Percentiles rank a stretch among this genome's conserved stretches.
Evolutionary conservation across 2,329 filamentous ascomycete genomes (phyloP).

Genomic region (Diaporthe longicolla): DNA sequence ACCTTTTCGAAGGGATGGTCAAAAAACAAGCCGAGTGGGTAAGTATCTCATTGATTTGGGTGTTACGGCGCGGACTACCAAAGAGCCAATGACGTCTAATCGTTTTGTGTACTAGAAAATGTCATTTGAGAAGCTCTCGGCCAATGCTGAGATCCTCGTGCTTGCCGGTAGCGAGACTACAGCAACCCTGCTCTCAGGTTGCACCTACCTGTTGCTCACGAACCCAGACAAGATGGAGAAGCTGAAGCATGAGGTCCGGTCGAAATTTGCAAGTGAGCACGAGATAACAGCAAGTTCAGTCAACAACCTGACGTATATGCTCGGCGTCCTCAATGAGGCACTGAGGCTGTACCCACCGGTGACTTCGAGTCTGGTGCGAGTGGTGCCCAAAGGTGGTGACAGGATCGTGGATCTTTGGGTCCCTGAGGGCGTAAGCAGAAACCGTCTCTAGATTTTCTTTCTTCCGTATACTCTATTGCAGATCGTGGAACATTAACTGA

Average conservation of each 20-base stretch:
- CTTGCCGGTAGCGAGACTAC: slow-evolving; percentile 42
- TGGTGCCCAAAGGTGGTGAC: slow-evolving; percentile 33
- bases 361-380: slow-evolving; percentile 34
- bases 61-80: neutral
- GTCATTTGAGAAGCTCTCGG: slow-evolving; percentile 13
- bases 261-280: slow-evolving; percentile 48
- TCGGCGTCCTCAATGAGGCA: slow-evolving; percentile 55
- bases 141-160: slow-evolving; percentile 30
- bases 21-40: slow-evolving; percentile 24
- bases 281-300: slow-evolving; percentile 52
- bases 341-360: slow-evolving; percentile 55
- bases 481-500: neutral
- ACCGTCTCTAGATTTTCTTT: neutral
- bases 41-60: neutral
- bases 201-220: slow-evolving; percentile 43
- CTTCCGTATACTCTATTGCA: neutral
- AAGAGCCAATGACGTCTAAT: neutral
- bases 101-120: neutral
- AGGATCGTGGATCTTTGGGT: slow-evolving; percentile 36
- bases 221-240: slow-evolving; percentile 48
- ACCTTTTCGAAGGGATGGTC: slow-evolving; percentile 17
- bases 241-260: slow-evolving; percentile 54
- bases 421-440: slow-evolving; percentile 36
- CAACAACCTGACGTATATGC: slow-evolving; percentile 51
- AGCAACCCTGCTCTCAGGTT: slow-evolving; percentile 40